phyloP scores from a whole-genome alignment of 352 stramenopile genomes.

The Phytophthora ramorum region DNA sequence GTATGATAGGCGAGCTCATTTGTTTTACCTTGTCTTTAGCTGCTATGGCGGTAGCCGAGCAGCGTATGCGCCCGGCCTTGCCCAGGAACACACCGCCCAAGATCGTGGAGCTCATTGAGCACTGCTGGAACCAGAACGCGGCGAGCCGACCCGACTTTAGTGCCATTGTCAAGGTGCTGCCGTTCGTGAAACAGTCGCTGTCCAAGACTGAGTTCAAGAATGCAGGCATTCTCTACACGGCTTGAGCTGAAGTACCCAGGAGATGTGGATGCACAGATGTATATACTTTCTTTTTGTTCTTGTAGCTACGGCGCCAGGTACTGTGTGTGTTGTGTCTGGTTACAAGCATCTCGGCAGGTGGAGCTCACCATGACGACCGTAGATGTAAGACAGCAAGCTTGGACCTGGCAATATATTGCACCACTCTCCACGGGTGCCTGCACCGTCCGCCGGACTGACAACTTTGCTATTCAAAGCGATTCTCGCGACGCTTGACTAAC shows the following conservation, averaged over 20 bases:
- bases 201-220: slow-evolving; percentile 60
- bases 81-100: slow-evolving; percentile 61
- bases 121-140: slow-evolving; percentile 71
- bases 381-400: slow-evolving; percentile 5
- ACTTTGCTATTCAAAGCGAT: not conserved
- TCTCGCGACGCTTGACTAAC: slow-evolving; percentile 22
- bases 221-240: slow-evolving; percentile 33
- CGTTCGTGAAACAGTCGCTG: slow-evolving; percentile 54
- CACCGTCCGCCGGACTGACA: not conserved
- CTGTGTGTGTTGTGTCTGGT: not conserved
- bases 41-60: slow-evolving; percentile 69
- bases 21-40: slow-evolving; percentile 1
- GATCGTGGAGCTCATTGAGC: slow-evolving; percentile 59
- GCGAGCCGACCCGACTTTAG: slow-evolving; percentile 55
- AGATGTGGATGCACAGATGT: not conserved
- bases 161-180: slow-evolving; percentile 57
- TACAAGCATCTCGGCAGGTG: slow-evolving; percentile 3
- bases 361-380: not conserved
- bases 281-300: slow-evolving; percentile 7
- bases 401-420: slow-evolving; percentile 22
- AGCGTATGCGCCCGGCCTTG: slow-evolving; percentile 66
- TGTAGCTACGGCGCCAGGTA: slow-evolving; percentile 1
- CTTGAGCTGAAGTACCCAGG: not conserved
- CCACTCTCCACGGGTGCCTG: slow-evolving; percentile 1
- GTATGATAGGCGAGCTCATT: no score